These are phyloP conservation scores for Mortierella sp. DNA, from an alignment of 371 early-diverging fungal species.

Conservation along the genomic window DNA sequence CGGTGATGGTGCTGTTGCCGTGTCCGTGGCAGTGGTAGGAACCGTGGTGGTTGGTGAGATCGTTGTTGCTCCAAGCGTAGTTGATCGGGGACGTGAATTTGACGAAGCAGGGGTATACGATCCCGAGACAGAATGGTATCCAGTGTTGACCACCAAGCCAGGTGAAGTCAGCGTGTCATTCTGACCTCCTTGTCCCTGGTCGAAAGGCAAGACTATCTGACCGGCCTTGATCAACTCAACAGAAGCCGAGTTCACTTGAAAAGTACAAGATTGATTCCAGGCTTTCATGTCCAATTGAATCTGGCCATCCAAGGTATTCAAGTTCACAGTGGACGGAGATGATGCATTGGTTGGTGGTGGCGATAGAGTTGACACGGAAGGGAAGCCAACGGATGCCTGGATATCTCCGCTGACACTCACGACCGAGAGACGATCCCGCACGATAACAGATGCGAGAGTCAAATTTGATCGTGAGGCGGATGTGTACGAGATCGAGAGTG, in stretches of 20 bases:
- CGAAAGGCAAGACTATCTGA: constrained; percentile 17
- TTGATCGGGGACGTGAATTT: no score
- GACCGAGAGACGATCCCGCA: constrained; percentile 34
- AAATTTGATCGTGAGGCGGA: constrained; percentile 23
- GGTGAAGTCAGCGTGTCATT: constrained; percentile 6
- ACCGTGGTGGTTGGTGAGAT: background rate
- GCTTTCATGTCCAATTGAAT: constrained; percentile 32
- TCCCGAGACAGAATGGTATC: constrained; percentile 24
- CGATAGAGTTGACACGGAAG: background rate
- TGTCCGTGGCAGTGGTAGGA: background rate
- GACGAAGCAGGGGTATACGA: constrained; percentile 5
- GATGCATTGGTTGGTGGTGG: background rate
- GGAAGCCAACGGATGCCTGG: constrained; percentile 26
- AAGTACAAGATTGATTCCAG: constrained; percentile 42
- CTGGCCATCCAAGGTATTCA: constrained; percentile 41
- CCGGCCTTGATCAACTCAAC: constrained; percentile 31
- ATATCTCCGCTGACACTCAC: constrained; percentile 40
- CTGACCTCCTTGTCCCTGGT: background rate
- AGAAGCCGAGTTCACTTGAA: constrained; percentile 19
- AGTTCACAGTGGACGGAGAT: constrained; percentile 17
- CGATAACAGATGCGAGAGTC: constrained; percentile 25
- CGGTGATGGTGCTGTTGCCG: background rate
- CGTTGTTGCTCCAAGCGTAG: background rate
- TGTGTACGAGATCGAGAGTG: constrained; percentile 36
- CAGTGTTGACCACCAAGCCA: constrained; percentile 10